Conservation (phyloP, 371 early-diverging fungal genomes). For the Rhizomucor pusillus region DNA sequence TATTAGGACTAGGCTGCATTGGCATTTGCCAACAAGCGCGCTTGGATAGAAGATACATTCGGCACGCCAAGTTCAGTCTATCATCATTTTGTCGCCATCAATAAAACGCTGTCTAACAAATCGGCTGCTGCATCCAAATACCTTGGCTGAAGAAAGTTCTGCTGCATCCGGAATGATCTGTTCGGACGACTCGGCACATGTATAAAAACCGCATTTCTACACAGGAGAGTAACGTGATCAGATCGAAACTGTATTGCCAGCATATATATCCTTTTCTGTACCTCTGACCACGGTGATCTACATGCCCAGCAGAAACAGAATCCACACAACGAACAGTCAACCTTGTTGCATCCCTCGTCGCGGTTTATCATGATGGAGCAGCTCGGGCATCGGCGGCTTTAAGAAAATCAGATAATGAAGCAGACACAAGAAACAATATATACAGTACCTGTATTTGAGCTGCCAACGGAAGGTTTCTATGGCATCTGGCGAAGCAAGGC, state of each 20-base stretch:
- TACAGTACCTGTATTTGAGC: conserved; percentile 18
- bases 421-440: background rate
- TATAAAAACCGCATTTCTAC: conserved; percentile 20
- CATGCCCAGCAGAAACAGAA: conserved; percentile 71
- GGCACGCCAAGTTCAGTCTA: conserved; percentile 55
- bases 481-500: conserved; percentile 19
- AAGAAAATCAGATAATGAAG: too few species aligned
- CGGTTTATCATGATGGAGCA: conserved; percentile 75
- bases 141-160: conserved; percentile 12
- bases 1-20: background rate
- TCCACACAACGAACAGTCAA: conserved; percentile 75
- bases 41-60: conserved; percentile 46
- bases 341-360: conserved; percentile 81
- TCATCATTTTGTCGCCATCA: too few species aligned
- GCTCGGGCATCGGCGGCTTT: conserved; percentile 64
- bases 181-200: conserved; percentile 6
- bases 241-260: too few species aligned
- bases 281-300: conserved; percentile 39
- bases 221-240: too few species aligned
- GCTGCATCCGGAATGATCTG: background rate
- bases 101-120: background rate
- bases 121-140: background rate
- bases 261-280: conserved; percentile 5
- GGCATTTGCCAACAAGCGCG: conserved; percentile 18
- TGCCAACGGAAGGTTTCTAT: conserved; percentile 52